phyloP scores from a whole-genome alignment of 1,284 basidiomycete species.

The Phylloporus sp. region DNA sequence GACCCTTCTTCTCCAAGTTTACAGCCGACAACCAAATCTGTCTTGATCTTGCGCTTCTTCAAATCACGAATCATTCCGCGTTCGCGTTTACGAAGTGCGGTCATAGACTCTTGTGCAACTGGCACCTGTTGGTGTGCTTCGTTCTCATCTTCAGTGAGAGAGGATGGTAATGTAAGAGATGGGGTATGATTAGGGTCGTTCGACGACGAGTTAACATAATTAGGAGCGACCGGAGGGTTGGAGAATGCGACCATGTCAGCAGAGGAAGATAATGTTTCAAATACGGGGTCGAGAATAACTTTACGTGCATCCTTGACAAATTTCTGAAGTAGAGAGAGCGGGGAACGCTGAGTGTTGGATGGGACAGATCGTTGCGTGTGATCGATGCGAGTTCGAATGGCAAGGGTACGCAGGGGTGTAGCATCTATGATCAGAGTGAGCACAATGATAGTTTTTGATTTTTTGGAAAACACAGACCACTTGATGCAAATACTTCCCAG shows the following conservation, averaged over 20 bases:
- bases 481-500: constrained; percentile 37
- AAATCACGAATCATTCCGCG: constrained; percentile 59
- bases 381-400: constrained; percentile 40
- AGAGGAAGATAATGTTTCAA: constrained; percentile 42
- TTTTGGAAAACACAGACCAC: constrained; percentile 28
- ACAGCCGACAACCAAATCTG: constrained; percentile 25
- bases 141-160: constrained; percentile 47
- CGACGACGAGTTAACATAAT: constrained; percentile 30
- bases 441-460: not conserved
- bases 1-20: constrained; percentile 37
- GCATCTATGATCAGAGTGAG: constrained; percentile 39
- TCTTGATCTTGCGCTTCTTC: constrained; percentile 54
- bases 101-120: constrained; percentile 22
- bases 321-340: constrained; percentile 62
- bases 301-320: constrained; percentile 58
- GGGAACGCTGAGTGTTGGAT: constrained; percentile 43
- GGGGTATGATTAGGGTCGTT: constrained; percentile 26
- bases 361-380: constrained; percentile 45
- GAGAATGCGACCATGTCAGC: constrained; percentile 18
- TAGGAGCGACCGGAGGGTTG: constrained; percentile 37
- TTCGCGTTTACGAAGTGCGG: constrained; percentile 42
- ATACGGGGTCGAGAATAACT: constrained; percentile 63
- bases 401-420: constrained; percentile 49
- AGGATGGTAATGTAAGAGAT: constrained; percentile 26
- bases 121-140: constrained; percentile 39